Evolutionary conservation across 768 basidiomycete genomes (phyloP), one percentile per base, ranked within the genome.

Genomic region (Solioccasus polychromus): DNA sequence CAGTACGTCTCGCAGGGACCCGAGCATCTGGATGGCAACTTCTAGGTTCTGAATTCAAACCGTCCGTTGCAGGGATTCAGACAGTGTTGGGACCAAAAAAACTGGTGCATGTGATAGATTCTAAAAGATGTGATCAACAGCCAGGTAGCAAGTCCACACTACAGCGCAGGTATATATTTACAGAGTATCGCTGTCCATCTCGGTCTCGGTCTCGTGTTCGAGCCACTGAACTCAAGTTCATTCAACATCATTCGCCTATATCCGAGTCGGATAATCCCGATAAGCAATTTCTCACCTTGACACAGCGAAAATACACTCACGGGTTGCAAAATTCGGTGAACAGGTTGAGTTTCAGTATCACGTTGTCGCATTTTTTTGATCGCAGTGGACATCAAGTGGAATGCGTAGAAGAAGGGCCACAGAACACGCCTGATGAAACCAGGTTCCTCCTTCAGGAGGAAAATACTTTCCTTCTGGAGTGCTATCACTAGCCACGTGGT

Each of bases 401-500:
- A 52, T 25, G 18, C 12, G 20, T 41, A 65, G 17, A 49, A 35
- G 2, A 54, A 1, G 4, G 63, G 63, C 63, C 63, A 67, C 0
- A 47, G 32, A 12, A 37, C 18, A 24, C 61, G 60, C 17, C 10
- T 5, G 34, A 35, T 34, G 6, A 50, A 10, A 8, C 18, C 19
- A 38, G 20, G 4, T 2, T 44, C 14, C 5, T 9, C 1, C 7
- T 25, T 30, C n/a, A n/a, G n/a, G 24, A 50, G 51, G 40, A 67
- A 59, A 12, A 12, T 0, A 3, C 59, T 66, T 3, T 57, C 46
- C 20, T 18, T 29, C 35, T 82, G 79, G 52, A 79, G 73, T 3
- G 78, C 71, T 25, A 82, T 68, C 19, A 78, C 73, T 19, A 80
- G 45, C 80, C 80, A 84, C 18, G 77, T 61, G 7, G 82, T 80